Evolutionary conservation across 2,329 filamentous ascomycete species (phyloP), one percentile per base, ranked within the genome.

Genomic region (Fusarium cyanostomum): DNA sequence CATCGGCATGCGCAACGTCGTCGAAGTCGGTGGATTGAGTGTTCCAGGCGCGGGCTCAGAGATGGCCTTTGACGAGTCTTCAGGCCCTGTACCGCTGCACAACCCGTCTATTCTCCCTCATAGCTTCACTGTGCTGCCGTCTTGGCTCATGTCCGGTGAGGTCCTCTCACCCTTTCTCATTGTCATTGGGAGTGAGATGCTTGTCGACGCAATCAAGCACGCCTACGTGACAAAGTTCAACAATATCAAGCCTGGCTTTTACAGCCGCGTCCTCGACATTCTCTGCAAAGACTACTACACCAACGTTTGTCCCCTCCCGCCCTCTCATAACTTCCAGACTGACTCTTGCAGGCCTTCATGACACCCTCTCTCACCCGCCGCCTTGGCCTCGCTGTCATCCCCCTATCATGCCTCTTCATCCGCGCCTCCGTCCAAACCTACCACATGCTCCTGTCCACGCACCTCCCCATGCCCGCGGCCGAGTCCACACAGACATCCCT

Each of bases 161-260:
- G 91, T 99, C 0, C 81, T 99, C 5, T 94, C 92, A 0, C 96
- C 95, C 0, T 99, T 99, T 68, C 79, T 99, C 11, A 88, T 99
- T 8, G 96, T 99, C 0, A 86, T 99, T 7, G 94, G 94, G 2
- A 97, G 93, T 62, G 95, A 99, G 78, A 97, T 97, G 89, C 80
- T 97, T 8, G 95, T 99, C 2, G 95, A 99, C 77, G 94, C 92
- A 86, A 86, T 97, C 75, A 99, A 99, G 76, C 96, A 99, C 73
- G 92, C 92, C 18, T 99, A 98, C 74, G 96, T 99, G 74, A 94
- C 89, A 74, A 99, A 99, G 74, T 99, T 99, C 81, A 99, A 99
- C 82, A 97, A 96, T 70, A 93, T 94, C 67, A 94, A 95, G 64
- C 95, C 95, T 4, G 87, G 86, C 7, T 91, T 99, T 53, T 99